Evolutionary conservation across 2,329 filamentous ascomycete genomes (phyloP), one percentile per base, ranked within the genome.

Genomic region (Botryotinia narcissicola): DNA sequence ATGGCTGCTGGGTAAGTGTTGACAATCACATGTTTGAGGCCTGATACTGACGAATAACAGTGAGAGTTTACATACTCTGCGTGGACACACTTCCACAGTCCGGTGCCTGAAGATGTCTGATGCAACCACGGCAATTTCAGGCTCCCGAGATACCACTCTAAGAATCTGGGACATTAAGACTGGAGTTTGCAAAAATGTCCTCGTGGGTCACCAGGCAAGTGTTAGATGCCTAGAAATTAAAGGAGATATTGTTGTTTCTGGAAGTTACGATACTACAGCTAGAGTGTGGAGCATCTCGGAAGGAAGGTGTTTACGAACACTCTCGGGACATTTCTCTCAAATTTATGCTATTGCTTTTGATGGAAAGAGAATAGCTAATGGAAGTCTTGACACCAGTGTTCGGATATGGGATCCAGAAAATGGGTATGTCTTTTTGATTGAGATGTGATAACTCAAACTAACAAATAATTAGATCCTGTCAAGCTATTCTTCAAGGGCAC

Each of bases 261-360:
- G 96, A 73, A 97, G 94, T 82, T 99, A 99, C 83, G 96, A 99
- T 82, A 98, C 96, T 10, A 98, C 94, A 35, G 96, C 96, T 35
- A 92, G 94, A 78, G 95, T 99, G 73, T 99, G 96, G 96, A 98
- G 93, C 82, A 98, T 99, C 70, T 97, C 94, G 2, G 93, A 98
- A 83, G 96, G 96, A 44, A 91, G 94, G 75, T 99, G 96, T 82
- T 85, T 98, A 72, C 91, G 95, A 77, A 98, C 94, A 0, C 86
- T 99, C 57, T 91, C 92, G 62, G 96, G 96, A 0, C 96, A 99
- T 83, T 99, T 98, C 83, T 98, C 95, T 81, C 96, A 99, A 81
- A 99, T 99, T 74, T 99, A 99, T 81, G 96, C 96, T 32, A 97
- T 99, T 81, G 96, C 96, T 1, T 99, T 98, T 83, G 96, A 99